Conservation (phyloP, 352 stramenopile genomes). For the Pythium utonaiense region DNA sequence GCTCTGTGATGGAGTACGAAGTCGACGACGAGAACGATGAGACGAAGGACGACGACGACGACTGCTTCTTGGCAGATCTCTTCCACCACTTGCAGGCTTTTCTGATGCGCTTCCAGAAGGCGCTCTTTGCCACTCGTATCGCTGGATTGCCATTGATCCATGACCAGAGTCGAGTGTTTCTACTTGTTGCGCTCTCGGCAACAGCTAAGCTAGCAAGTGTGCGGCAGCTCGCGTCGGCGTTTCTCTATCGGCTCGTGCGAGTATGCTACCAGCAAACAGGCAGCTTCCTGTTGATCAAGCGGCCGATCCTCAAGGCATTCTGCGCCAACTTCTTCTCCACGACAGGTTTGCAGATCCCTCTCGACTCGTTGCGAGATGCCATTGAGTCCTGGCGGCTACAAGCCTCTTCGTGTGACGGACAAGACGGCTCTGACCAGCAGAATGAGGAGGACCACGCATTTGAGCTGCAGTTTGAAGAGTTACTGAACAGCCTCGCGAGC, state of each 20-base stretch:
- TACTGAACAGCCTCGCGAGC: constrained; percentile 45
- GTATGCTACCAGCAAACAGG: constrained; percentile 63
- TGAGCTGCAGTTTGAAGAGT: constrained; percentile 39
- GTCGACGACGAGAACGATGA: constrained; percentile 19
- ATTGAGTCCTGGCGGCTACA: constrained; percentile 56
- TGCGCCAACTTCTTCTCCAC: constrained; percentile 42
- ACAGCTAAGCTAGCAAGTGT: constrained; percentile 30
- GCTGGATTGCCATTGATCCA: constrained; percentile 43
- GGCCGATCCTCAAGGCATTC: constrained; percentile 43
- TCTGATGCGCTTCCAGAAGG: constrained; percentile 43
- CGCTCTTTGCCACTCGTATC: constrained; percentile 54
- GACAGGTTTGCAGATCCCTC: constrained; percentile 23
- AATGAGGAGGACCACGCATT: constrained; percentile 25
- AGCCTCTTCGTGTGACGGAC: constrained; percentile 6
- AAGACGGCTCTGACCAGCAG: constrained; percentile 4
- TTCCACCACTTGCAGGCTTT: constrained; percentile 51
- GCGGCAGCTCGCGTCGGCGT: constrained; percentile 29
- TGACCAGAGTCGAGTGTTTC: constrained; percentile 42
- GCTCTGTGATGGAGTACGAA: constrained; percentile 19
- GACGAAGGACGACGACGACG: constrained; percentile 17
- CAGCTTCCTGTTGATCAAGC: constrained; percentile 53
- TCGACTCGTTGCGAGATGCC: constrained; percentile 34
- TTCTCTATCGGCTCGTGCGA: constrained; percentile 46
- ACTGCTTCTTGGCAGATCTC: constrained; percentile 44
- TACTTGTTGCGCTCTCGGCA: constrained; percentile 48